Evolutionary conservation across 129 eudicot genomes (phyloP), one percentile per base, ranked within the genome.

Genomic region (Chrysanthemum makinoi): DNA sequence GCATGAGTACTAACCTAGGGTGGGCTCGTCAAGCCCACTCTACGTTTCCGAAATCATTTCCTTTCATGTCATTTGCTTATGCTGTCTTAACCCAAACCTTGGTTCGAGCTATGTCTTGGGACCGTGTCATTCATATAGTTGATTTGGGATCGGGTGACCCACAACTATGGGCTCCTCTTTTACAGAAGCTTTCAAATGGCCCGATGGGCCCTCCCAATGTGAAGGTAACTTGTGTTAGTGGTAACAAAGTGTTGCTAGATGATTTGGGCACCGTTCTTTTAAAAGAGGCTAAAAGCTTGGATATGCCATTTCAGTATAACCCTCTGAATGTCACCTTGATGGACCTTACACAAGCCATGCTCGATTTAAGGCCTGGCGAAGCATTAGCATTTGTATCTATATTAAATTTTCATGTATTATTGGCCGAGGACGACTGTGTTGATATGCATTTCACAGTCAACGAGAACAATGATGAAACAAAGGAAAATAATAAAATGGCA

Each of bases 101-200:
- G 72, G 48, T 74, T 47, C 59, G 48, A 47, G 75, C 84, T 53
- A 54, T 85, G 80, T 76, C 73, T 8, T 72, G 69, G 35, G 86
- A 85, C 53, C 79, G 75, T 0, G 56, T 65, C 24, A 76, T 88
- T 68, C 95, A 85, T 72, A 79, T 83, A 33, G 54, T 88, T 48
- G 90, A 85, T 68, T 59, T 88, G 78, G 86, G 90, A 8, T 78
- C 70, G 0, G 72, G 85, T 3, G 86, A 81, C 67, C 84, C 83
- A 10, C 75, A 81, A 13, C 69, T 78, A 52, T 88, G 86, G 87
- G 63, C 55, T 10, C 79, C 81, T 12, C 60, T 85, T 28, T 65
- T 88, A 15, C 76, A 35, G 18, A 77, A 75, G 65, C 61, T 82
- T 52, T 72, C 78, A 7, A 28, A 52, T 55, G 67, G 73, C 33